These are phyloP conservation scores for Penicillium sp. DNA, from an alignment of 2,329 filamentous ascomycete genomes.

Conservation along the genomic window DNA sequence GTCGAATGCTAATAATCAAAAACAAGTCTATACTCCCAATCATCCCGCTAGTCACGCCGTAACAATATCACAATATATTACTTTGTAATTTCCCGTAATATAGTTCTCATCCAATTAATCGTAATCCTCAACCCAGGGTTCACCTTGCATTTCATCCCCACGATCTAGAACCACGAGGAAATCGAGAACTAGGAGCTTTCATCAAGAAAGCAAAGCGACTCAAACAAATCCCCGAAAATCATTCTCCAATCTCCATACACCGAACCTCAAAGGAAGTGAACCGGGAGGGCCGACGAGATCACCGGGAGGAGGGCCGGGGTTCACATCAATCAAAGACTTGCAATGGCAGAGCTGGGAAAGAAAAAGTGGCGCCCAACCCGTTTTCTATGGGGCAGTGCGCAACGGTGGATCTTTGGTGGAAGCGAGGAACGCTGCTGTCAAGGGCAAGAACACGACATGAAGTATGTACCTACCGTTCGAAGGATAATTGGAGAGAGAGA, in stretches of 20 bases:
- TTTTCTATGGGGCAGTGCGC: constrained; percentile 21
- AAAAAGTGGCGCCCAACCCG: constrained; percentile 25
- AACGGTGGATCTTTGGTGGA: constrained; percentile 27
- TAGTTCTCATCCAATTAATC: neutral
- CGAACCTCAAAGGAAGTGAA: neutral
- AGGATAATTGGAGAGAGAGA: neutral
- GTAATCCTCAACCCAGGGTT: neutral
- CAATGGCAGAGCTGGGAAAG: constrained; percentile 20
- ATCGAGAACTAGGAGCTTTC: neutral
- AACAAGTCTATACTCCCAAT: neutral
- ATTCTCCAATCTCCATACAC: neutral
- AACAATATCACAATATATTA: neutral
- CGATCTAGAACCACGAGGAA: neutral
- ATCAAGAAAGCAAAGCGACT: neutral
- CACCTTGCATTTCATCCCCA: neutral
- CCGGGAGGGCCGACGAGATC: constrained; percentile 22
- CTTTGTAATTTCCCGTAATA: neutral
- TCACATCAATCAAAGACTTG: constrained; percentile 13
- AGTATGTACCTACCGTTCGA: neutral
- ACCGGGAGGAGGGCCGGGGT: constrained; percentile 6
- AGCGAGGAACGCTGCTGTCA: constrained; percentile 28
- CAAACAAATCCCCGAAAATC: neutral
- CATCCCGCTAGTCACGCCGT: neutral
- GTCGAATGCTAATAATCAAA: neutral
- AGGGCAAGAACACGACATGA: neutral